Conservation (phyloP, 768 basidiomycete species). For the Fibroporia radiculosa region DNA sequence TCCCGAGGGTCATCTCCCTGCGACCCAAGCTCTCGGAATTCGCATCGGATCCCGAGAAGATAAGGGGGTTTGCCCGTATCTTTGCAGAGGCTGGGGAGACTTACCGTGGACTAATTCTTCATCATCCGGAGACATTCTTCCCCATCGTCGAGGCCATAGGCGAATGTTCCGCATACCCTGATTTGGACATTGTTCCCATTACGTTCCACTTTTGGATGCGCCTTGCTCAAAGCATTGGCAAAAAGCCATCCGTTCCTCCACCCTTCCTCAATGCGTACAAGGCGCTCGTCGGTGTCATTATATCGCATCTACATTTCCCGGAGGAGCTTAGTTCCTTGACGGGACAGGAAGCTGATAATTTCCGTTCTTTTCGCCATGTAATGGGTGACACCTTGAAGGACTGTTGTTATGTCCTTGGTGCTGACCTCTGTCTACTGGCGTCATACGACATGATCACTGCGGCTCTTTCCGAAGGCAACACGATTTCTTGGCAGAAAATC, state of each 20-base stretch:
- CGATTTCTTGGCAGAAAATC: constrained; percentile 87
- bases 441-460: constrained; percentile 74
- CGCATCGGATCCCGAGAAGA: constrained; percentile 77
- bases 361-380: constrained; percentile 91
- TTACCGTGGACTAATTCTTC: constrained; percentile 80
- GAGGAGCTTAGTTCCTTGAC: constrained; percentile 53
- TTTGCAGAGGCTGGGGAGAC: constrained; percentile 98
- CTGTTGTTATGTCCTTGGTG: constrained; percentile 89
- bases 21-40: constrained; percentile 50
- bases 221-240: constrained; percentile 83
- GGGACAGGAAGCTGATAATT: constrained; percentile 87
- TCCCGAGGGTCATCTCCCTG: constrained; percentile 78
- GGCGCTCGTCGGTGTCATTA: constrained; percentile 77
- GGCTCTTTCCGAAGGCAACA: constrained; percentile 56
- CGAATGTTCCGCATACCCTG: constrained; percentile 84
- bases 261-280: constrained; percentile 79
- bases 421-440: constrained; percentile 73
- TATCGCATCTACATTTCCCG: constrained; percentile 89
- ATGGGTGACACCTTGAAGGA: constrained; percentile 99
- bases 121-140: constrained; percentile 88
- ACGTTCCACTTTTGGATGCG: constrained; percentile 99
- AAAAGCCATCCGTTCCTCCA: constrained; percentile 62
- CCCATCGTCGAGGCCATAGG: constrained; percentile 94
- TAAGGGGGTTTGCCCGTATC: constrained; percentile 84
- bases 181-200: constrained; percentile 94